A percentile compares a stretch with the other conserved stretches of the same genome.
Conservation (phyloP, 1,284 basidiomycete species). For the Heterobasidion irregulare region DNA sequence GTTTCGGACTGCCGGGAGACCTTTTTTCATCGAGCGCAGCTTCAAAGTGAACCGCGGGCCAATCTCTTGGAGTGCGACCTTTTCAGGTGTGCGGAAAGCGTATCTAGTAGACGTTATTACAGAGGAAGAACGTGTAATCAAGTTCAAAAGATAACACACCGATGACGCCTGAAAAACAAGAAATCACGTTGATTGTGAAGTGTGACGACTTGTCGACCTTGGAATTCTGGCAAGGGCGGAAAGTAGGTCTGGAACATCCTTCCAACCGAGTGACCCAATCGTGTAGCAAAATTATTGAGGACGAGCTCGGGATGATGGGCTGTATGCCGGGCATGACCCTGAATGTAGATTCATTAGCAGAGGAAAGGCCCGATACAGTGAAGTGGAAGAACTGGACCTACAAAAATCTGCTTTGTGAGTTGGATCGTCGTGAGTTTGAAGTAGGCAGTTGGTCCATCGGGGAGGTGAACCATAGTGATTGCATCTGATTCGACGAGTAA, state of each 20-base stretch:
- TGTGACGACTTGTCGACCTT: conserved; percentile 95
- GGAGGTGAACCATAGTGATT: conserved; percentile 87
- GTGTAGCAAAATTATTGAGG: conserved; percentile 91
- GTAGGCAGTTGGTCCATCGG: conserved; percentile 90
- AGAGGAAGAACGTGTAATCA: neutral
- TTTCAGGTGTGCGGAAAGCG: conserved; percentile 86
- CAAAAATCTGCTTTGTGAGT: conserved; percentile 81
- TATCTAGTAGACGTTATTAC: conserved; percentile 44
- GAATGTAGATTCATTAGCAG: neutral
- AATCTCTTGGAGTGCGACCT: conserved; percentile 94
- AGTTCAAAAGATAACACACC: conserved; percentile 36
- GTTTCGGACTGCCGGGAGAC: conserved; percentile 72
- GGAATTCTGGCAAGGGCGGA: conserved; percentile 91
- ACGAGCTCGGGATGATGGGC: conserved; percentile 95
- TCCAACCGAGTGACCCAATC: conserved; percentile 89
- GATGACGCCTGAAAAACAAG: conserved; percentile 92
- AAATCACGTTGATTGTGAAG: conserved; percentile 98
- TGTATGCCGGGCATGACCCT: conserved; percentile 91
- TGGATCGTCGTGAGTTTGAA: conserved; percentile 92
- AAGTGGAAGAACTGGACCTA: conserved; percentile 26
- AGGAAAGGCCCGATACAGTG: conserved; percentile 7
- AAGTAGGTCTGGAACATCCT: conserved; percentile 94
- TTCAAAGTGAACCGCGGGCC: conserved; percentile 97
- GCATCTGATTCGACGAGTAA: conserved; percentile 50
- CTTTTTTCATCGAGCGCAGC: conserved; percentile 82